Evolutionary conservation across 176 grass and related monocot genomes (phyloP).

Genomic region (Poa annua): DNA sequence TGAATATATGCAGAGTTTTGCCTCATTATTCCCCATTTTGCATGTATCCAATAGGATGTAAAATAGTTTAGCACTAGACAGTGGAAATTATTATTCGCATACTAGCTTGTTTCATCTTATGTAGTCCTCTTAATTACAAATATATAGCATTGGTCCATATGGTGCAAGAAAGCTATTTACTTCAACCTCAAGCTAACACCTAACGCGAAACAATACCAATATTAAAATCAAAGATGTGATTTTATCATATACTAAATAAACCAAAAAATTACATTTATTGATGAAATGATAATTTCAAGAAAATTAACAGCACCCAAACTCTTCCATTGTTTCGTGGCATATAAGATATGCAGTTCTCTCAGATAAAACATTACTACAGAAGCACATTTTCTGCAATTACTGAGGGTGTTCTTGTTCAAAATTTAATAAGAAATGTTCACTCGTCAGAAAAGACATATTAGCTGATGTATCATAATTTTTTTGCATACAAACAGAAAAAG

Average conservation of each 20-base stretch:
- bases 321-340: neutral
- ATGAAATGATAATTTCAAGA: neutral
- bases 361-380: slow-evolving; percentile 9
- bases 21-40: neutral
- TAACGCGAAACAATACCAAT: slow-evolving; percentile 8
- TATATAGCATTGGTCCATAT: neutral
- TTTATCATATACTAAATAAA: slow-evolving; percentile 13
- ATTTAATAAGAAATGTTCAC: neutral
- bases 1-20: slow-evolving; percentile 1
- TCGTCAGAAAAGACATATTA: neutral
- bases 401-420: neutral
- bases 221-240: neutral
- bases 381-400: slow-evolving; percentile 11
- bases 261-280: neutral
- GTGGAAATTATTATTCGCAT: slow-evolving; percentile 6
- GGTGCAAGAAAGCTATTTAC: neutral
- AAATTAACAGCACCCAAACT: neutral
- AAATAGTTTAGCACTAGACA: slow-evolving; percentile 16
- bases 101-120: slow-evolving; percentile 12
- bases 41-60: slow-evolving; percentile 8
- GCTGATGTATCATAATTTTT: neutral
- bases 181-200: neutral
- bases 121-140: neutral
- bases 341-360: slow-evolving; percentile 10
- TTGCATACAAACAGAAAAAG: neutral